These are phyloP conservation scores for Ascoidea rubescens DNA, from an alignment of 805 yeast species.

Conservation along the genomic window DNA sequence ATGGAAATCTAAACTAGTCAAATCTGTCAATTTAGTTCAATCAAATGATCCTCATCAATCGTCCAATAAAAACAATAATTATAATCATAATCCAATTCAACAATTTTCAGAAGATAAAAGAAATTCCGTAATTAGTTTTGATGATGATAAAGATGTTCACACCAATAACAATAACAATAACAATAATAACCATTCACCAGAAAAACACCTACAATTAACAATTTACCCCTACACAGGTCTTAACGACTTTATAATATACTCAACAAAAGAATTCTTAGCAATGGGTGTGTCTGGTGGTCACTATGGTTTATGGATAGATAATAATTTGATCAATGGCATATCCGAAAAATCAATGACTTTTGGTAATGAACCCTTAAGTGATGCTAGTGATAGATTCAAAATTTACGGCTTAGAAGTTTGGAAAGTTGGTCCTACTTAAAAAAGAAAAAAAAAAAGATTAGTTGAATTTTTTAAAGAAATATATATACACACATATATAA, in stretches of 20 bases:
- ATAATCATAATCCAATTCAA: background rate
- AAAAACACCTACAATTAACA: slow-evolving; percentile 35
- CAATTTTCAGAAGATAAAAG: background rate
- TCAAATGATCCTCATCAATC: slow-evolving; percentile 6
- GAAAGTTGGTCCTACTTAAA: slow-evolving; percentile 38
- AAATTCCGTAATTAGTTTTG: background rate
- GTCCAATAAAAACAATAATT: background rate
- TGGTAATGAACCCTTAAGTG: slow-evolving; percentile 73
- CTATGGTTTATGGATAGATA: slow-evolving; percentile 83
- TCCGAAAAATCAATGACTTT: slow-evolving; percentile 71
- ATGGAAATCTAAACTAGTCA: slow-evolving; percentile 53
- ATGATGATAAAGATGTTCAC: slow-evolving; percentile 7
- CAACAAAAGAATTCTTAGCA: slow-evolving; percentile 63
- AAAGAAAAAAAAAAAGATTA: too few relatives aligned
- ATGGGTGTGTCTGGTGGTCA: slow-evolving; percentile 90
- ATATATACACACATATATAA: too few relatives aligned
- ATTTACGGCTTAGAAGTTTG: slow-evolving; percentile 75
- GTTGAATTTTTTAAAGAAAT: too few relatives aligned
- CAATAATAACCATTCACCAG: slow-evolving; percentile 9
- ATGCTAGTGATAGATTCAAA: slow-evolving; percentile 46
- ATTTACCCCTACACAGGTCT: slow-evolving; percentile 83
- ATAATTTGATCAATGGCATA: slow-evolving; percentile 60
- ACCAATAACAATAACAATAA: slow-evolving; percentile 3
- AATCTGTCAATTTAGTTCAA: slow-evolving; percentile 11
- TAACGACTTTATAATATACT: slow-evolving; percentile 75